Evolutionary conservation across 768 basidiomycete species (phyloP), one percentile per base, ranked within the genome.

Genomic region (Coprinellus micaceus): DNA sequence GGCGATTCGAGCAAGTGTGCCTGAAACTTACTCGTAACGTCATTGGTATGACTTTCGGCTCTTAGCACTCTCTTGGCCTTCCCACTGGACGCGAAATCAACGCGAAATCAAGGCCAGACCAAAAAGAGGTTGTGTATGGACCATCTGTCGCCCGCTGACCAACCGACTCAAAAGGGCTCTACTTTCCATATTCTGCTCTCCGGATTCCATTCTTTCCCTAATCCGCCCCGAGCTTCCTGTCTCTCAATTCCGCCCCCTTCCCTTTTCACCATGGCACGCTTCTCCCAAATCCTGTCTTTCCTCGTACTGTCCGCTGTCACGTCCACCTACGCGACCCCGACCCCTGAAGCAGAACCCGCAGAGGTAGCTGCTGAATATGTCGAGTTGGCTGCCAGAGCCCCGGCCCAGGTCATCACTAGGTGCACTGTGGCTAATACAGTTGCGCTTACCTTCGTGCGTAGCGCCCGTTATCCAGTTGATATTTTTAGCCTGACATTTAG

Each of bases 371-470:
- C 33, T 10, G 49, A 26, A 11, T 22, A 19, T 9, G 26, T 29
- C 9, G 11, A 36, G 29, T 29, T 55, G 6, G 22, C 28, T 11
- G 36, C 28, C 21, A 36, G 55, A 13, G 55, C 56, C 6, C 50
- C 50, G 7, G 56, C 56, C n/a, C 51, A 46, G 24, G 69, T 76
- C 52, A 62, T 74, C 57, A 71, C 64, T 2, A 59, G 59, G 22
- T 78, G 75, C 59, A 71, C 64, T 1, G 67, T 68, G 1, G 67
- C 74, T 10, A 71, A 74, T 17, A 76, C 72, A 6, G 74, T 62
- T 22, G 76, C 76, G 12, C 58, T 76, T 17, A 77, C 75, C 13
- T 77, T 78, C 49, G 74, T 76, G 52, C 43, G 73, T 67, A 9
- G n/a, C 33, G 33, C 33, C 28, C n/a, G 24, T 33, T n/a, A 10